These are phyloP conservation scores for Globisporangium recalcitrans DNA, from an alignment of 352 stramenopile genomes.

Conservation along the genomic window DNA sequence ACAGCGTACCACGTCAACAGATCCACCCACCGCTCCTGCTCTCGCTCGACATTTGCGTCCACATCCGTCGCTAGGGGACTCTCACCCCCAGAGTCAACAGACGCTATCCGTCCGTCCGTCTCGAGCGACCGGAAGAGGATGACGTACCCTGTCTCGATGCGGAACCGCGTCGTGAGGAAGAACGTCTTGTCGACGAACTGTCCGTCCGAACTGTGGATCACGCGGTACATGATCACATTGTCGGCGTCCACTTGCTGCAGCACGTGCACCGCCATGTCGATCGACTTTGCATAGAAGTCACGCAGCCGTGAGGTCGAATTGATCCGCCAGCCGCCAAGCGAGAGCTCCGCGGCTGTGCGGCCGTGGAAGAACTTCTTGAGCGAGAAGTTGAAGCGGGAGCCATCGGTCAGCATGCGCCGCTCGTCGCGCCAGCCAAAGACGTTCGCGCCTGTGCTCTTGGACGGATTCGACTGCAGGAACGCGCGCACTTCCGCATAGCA, in stretches of 20 bases:
- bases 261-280: slow-evolving; percentile 33
- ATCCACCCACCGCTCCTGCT: slow-evolving; percentile 34
- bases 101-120: slow-evolving; percentile 7
- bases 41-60: neutral
- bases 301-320: slow-evolving; percentile 23
- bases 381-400: slow-evolving; percentile 52
- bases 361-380: slow-evolving; percentile 47
- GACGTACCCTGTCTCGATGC: slow-evolving; percentile 28
- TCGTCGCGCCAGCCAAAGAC: slow-evolving; percentile 55
- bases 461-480: slow-evolving; percentile 37
- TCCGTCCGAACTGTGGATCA: slow-evolving; percentile 27
- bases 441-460: slow-evolving; percentile 36
- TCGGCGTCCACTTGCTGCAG: slow-evolving; percentile 49
- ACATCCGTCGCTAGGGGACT: neutral
- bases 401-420: slow-evolving; percentile 28
- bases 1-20: slow-evolving; percentile 41
- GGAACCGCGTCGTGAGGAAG: slow-evolving; percentile 39
- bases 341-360: slow-evolving; percentile 26
- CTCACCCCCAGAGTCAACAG: neutral
- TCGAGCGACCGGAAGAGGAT: slow-evolving; percentile 52
- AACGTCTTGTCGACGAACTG: slow-evolving; percentile 30
- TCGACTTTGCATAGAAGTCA: slow-evolving; percentile 39
- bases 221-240: slow-evolving; percentile 52
- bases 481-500: slow-evolving; percentile 35
- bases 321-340: slow-evolving; percentile 38